Conservation (phyloP, 2,329 filamentous ascomycete genomes). For the Phaeophleospora eucalypticola region DNA sequence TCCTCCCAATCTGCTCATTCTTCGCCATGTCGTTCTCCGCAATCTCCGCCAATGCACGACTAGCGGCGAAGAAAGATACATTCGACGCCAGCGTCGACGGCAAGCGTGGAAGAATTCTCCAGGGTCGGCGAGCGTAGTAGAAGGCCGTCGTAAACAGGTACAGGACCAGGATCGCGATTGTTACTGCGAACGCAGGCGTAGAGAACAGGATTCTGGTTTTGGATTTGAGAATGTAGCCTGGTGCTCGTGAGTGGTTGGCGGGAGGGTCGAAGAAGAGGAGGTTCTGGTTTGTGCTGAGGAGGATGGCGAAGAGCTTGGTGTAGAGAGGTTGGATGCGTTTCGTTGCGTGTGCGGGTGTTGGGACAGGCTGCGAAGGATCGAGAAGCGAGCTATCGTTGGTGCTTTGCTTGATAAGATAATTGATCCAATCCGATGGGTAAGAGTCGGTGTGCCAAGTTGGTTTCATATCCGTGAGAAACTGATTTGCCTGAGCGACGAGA, state of each 20-base stretch:
- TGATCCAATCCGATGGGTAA: constrained; percentile 43
- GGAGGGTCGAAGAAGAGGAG: constrained; percentile 34
- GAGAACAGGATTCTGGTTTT: constrained; percentile 50
- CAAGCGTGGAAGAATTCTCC: constrained; percentile 47
- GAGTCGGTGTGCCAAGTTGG: constrained; percentile 49
- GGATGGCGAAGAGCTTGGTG: constrained; percentile 40
- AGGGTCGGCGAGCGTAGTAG: constrained; percentile 43
- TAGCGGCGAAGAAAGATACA: constrained; percentile 48
- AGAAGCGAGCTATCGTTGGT: constrained; percentile 34
- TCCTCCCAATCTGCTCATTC: constrained; percentile 3
- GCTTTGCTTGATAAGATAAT: constrained; percentile 41
- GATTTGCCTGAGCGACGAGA: constrained; percentile 17
- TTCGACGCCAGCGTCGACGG: constrained; percentile 50
- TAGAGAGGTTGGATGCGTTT: constrained; percentile 32
- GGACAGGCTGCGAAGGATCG: constrained; percentile 33
- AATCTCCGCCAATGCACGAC: constrained; percentile 40
- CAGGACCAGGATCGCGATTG: constrained; percentile 40
- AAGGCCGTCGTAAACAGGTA: constrained; percentile 43
- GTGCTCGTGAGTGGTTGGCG: neutral
- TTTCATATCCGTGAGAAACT: constrained; percentile 16
- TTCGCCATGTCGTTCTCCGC: too few species aligned
- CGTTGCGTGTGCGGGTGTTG: constrained; percentile 29
- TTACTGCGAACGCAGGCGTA: constrained; percentile 43
- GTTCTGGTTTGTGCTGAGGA: constrained; percentile 41
- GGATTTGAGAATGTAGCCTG: constrained; percentile 16